Evolutionary conservation across 116 monocot genomes (phyloP).

Genomic region (Papilionanthe hybrid): DNA sequence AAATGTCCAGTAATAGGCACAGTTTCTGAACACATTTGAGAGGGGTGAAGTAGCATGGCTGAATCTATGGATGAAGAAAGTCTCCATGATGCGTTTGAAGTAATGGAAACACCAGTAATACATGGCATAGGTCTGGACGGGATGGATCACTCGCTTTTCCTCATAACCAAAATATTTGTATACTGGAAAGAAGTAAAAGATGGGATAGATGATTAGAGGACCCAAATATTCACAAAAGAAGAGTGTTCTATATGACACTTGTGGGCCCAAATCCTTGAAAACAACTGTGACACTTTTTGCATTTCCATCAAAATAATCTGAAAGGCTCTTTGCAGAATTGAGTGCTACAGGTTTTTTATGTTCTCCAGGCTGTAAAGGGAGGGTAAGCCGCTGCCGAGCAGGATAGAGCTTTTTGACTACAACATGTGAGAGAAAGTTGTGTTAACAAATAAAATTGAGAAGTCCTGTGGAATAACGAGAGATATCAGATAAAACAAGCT

Average conservation of each 20-base stretch:
- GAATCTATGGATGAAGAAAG: slow-evolving; percentile 92
- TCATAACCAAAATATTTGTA: slow-evolving; percentile 82
- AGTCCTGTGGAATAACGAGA: neutral
- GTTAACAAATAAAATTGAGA: neutral
- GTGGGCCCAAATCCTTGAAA: slow-evolving; percentile 82
- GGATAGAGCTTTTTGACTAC: slow-evolving; percentile 80
- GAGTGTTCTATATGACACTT: slow-evolving; percentile 80
- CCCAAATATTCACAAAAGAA: slow-evolving; percentile 95
- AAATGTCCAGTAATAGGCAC: slow-evolving; percentile 91
- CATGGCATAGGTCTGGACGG: slow-evolving; percentile 83
- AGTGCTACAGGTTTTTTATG: slow-evolving; percentile 52
- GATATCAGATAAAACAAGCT: neutral
- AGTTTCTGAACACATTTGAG: slow-evolving; percentile 88
- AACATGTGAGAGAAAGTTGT: neutral
- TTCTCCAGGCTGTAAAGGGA: slow-evolving; percentile 49
- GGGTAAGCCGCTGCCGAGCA: slow-evolving; percentile 83
- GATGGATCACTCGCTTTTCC: slow-evolving; percentile 53
- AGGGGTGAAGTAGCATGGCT: slow-evolving; percentile 94
- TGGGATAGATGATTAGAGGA: slow-evolving; percentile 76
- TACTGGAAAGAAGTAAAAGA: slow-evolving; percentile 77
- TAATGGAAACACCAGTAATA: slow-evolving; percentile 95
- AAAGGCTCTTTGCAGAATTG: slow-evolving; percentile 43
- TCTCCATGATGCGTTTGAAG: slow-evolving; percentile 83
- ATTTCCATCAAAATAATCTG: slow-evolving; percentile 65
- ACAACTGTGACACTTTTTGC: slow-evolving; percentile 49